phyloP scores from a whole-genome alignment of 495 filamentous ascomycete genomes.

The Penicillium turbatum region DNA sequence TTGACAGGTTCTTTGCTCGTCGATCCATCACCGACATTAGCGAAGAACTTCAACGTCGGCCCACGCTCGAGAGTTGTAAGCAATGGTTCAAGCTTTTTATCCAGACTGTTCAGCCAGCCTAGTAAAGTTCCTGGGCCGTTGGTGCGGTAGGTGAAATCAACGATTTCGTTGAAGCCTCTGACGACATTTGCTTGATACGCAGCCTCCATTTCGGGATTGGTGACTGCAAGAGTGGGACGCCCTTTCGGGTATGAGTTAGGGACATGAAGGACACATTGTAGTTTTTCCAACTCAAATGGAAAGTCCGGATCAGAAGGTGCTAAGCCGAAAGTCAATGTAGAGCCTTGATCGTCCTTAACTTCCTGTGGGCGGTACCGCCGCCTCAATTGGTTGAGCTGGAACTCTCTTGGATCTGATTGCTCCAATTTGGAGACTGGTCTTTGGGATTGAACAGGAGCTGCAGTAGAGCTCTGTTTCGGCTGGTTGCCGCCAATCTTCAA shows the following conservation, averaged over 20 bases:
- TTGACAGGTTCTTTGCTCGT: conserved; percentile 37
- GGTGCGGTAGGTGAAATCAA: conserved; percentile 43
- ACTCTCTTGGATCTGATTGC: conserved; percentile 63
- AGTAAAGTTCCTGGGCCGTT: conserved; percentile 58
- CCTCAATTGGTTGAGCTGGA: conserved; percentile 72
- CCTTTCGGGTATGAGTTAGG: conserved; percentile 57
- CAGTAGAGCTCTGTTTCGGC: conserved; percentile 9
- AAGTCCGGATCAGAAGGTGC: conserved; percentile 85
- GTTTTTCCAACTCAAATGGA: conserved; percentile 66
- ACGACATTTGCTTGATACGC: conserved; percentile 80
- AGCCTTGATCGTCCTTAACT: conserved; percentile 47
- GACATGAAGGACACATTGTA: conserved; percentile 70
- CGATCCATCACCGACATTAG: conserved; percentile 44
- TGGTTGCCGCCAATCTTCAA: conserved; percentile 8
- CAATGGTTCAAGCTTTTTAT: conserved; percentile 68
- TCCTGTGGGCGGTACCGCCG: conserved; percentile 66
- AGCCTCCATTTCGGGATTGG: conserved; percentile 72
- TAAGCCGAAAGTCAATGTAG: conserved; percentile 58
- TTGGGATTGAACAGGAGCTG: conserved; percentile 35
- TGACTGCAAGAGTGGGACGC: conserved; percentile 58
- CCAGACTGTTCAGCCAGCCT: conserved; percentile 64
- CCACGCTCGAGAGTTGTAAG: conserved; percentile 66
- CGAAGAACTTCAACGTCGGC: conserved; percentile 72
- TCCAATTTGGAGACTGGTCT: conserved; percentile 65
- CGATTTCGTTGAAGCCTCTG: conserved; percentile 68